phyloP scores from a whole-genome alignment of 352 stramenopile species.

The Phytophthora constricta region DNA sequence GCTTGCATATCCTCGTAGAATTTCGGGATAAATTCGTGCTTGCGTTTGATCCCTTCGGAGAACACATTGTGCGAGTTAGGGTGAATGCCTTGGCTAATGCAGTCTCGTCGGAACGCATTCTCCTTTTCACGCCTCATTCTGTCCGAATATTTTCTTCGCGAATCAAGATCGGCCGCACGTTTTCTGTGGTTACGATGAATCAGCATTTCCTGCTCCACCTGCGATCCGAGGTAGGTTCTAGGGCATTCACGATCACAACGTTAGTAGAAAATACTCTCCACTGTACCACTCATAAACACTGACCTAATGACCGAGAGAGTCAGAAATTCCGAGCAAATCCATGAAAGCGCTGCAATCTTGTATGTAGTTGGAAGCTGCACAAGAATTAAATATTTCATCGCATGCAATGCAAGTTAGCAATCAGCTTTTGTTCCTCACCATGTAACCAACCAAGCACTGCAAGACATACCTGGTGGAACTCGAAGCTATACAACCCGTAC shows the following conservation, averaged over 20 bases:
- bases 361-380: slow-evolving; percentile 56
- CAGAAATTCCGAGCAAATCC: slow-evolving; percentile 73
- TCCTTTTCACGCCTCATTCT: slow-evolving; percentile 63
- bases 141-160: slow-evolving; percentile 57
- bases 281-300: not conserved
- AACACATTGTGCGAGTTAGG: slow-evolving; percentile 76
- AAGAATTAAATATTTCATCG: too few species aligned
- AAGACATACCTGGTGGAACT: slow-evolving; percentile 73
- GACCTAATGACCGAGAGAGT: slow-evolving; percentile 61
- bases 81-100: slow-evolving; percentile 65
- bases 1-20: slow-evolving; percentile 70
- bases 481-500: slow-evolving; percentile 70
- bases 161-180: slow-evolving; percentile 57
- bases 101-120: slow-evolving; percentile 61
- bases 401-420: too few species aligned
- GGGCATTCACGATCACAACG: not conserved
- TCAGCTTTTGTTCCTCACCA: too few species aligned
- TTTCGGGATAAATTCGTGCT: slow-evolving; percentile 67
- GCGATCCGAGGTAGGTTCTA: slow-evolving; percentile 59
- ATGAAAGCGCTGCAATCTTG: slow-evolving; percentile 70
- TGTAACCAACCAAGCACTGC: too few species aligned
- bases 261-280: not conserved
- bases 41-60: slow-evolving; percentile 63
- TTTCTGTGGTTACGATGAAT: slow-evolving; percentile 62
- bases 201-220: slow-evolving; percentile 68